phyloP scores from a whole-genome alignment of 2,329 filamentous ascomycete genomes.

The Fusarium metavorans region DNA sequence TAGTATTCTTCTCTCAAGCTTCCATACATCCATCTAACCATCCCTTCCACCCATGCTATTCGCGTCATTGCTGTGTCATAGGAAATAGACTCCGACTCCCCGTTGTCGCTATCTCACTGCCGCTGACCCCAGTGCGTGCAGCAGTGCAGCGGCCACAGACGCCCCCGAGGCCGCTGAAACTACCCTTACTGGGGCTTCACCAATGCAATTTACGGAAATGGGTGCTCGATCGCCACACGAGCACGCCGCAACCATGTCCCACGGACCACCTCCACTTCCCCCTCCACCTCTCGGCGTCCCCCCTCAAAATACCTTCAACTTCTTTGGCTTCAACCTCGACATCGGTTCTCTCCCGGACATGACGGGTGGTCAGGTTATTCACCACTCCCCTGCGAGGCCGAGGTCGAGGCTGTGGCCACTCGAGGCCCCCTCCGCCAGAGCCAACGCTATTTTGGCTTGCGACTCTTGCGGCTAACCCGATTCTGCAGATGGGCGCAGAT shows the following conservation, averaged over 20 bases:
- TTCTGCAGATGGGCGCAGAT: conserved; percentile 42
- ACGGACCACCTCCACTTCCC: conserved; percentile 51
- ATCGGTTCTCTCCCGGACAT: conserved; percentile 45
- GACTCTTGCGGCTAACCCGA: conserved; percentile 35
- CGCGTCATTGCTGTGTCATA: conserved; percentile 9
- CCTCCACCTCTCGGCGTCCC: conserved; percentile 43
- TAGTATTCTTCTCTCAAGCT: not conserved
- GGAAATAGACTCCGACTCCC: conserved; percentile 6
- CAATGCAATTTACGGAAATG: conserved; percentile 44
- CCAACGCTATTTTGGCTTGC: conserved; percentile 32
- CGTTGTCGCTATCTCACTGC: conserved; percentile 5
- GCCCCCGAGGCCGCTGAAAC: conserved; percentile 24
- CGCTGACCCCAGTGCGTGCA: conserved; percentile 21
- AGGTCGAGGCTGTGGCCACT: conserved; percentile 29
- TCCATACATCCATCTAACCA: not conserved
- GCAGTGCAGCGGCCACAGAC: conserved; percentile 11
- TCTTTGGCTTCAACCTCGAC: conserved; percentile 52
- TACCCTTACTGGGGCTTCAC: conserved; percentile 29
- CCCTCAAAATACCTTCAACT: conserved; percentile 44
- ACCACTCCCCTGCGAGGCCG: conserved; percentile 22
- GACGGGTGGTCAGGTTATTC: conserved; percentile 41
- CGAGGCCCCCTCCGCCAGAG: conserved; percentile 11
- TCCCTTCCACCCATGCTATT: conserved; percentile 1
- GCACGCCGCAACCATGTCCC: conserved; percentile 49
- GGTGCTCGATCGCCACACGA: conserved; percentile 38